These are phyloP conservation scores for Hypsizygus marmoreus DNA, from an alignment of 768 basidiomycete genomes.

Conservation along the genomic window DNA sequence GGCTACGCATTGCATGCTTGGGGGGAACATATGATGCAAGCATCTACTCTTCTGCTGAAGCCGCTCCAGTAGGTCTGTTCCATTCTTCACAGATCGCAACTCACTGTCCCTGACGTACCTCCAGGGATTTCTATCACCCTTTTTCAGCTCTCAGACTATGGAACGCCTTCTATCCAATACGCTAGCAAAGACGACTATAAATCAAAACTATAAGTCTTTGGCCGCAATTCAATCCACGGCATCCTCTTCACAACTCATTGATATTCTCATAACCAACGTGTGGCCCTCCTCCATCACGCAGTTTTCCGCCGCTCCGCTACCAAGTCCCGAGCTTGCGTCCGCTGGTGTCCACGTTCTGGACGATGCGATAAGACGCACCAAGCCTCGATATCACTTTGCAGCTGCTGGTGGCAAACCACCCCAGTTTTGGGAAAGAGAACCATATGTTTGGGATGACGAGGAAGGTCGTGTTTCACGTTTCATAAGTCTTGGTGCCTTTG, in stretches of 20 bases:
- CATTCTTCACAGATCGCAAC: not conserved
- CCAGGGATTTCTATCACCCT: conserved; percentile 77
- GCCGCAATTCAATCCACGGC: conserved; percentile 66
- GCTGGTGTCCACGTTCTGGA: conserved; percentile 60
- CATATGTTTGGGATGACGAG: conserved; percentile 82
- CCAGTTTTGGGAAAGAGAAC: conserved; percentile 94
- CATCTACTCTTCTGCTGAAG: conserved; percentile 58
- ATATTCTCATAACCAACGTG: conserved; percentile 80
- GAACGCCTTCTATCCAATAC: conserved; percentile 76
- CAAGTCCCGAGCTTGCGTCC: conserved; percentile 45
- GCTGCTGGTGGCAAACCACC: conserved; percentile 63
- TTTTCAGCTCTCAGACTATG: conserved; percentile 68
- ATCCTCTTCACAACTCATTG: conserved; percentile 64
- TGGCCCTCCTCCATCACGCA: conserved; percentile 71
- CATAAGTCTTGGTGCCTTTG: conserved; percentile 87
- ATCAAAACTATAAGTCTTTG: conserved; percentile 60
- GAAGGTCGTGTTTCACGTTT: conserved; percentile 72
- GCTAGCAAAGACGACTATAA: conserved; percentile 49
- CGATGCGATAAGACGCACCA: conserved; percentile 62
- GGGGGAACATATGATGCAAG: conserved; percentile 74
- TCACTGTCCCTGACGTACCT: conserved; percentile 7
- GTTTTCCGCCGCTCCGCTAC: conserved; percentile 56
- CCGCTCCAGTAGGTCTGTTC: conserved; percentile 56
- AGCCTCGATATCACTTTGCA: conserved; percentile 89
- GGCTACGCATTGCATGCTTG: conserved; percentile 82